These are phyloP conservation scores for Diaporthe aspalathi DNA, from an alignment of 2,329 filamentous ascomycete genomes.

Conservation along the genomic window DNA sequence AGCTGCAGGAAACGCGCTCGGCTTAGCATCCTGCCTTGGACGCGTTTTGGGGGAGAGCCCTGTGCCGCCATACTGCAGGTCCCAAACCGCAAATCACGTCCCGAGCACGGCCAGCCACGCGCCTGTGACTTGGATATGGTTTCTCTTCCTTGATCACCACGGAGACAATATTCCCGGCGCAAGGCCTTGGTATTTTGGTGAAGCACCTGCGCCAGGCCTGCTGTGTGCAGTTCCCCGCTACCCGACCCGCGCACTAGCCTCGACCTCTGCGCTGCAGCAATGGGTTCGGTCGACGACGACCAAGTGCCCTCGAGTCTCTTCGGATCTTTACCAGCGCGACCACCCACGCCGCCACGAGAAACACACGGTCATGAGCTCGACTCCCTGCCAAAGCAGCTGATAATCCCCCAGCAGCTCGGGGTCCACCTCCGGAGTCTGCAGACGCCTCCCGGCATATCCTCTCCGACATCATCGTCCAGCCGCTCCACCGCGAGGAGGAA, in stretches of 20 bases:
- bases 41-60: constrained; percentile 25
- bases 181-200: constrained; percentile 21
- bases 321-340: constrained; percentile 67
- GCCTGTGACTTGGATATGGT: constrained; percentile 31
- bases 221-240: constrained; percentile 39
- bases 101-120: constrained; percentile 13
- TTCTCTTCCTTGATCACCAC: constrained; percentile 5
- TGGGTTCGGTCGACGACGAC: constrained; percentile 35
- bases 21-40: constrained; percentile 13
- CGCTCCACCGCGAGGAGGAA: constrained; percentile 61
- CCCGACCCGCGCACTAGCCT: constrained; percentile 40
- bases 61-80: constrained; percentile 15
- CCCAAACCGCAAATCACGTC: neutral
- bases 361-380: constrained; percentile 53
- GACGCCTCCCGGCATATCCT: constrained; percentile 64
- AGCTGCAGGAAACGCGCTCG: constrained; percentile 25
- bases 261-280: constrained; percentile 34
- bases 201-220: constrained; percentile 31
- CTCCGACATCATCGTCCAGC: constrained; percentile 54
- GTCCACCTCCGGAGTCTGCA: constrained; percentile 57
- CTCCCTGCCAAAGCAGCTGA: constrained; percentile 49
- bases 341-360: constrained; percentile 76
- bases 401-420: constrained; percentile 48
- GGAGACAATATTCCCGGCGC: constrained; percentile 20
- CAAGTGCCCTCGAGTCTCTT: constrained; percentile 54